phyloP scores from a whole-genome alignment of 495 filamentous ascomycete genomes.

The Glonium stellatum region DNA sequence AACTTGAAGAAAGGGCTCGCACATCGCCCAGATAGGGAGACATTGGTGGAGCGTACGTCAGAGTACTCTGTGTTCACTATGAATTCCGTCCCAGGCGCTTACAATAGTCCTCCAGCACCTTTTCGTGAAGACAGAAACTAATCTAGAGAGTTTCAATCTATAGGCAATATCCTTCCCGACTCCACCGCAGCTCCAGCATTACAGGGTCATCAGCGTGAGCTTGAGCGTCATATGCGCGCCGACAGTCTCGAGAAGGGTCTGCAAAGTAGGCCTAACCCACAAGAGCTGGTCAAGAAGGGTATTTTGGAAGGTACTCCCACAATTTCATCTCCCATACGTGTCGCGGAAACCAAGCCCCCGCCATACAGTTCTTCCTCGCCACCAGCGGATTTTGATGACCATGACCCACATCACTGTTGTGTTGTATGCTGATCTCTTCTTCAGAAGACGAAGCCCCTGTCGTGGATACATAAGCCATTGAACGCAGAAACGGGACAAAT shows the following conservation, averaged over 20 bases:
- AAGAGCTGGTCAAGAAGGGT: constrained; percentile 68
- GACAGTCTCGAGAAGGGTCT: constrained; percentile 80
- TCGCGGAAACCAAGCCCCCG: background rate
- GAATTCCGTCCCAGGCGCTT: background rate
- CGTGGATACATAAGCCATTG: constrained; percentile 9
- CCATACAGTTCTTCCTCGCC: background rate
- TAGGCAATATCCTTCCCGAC: constrained; percentile 77
- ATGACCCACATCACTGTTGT: background rate
- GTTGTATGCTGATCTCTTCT: too few relatives aligned
- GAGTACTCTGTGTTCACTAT: constrained; percentile 3
- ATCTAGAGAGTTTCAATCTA: background rate
- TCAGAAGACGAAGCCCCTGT: constrained; percentile 20
- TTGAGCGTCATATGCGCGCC: constrained; percentile 77
- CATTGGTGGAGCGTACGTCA: constrained; percentile 64
- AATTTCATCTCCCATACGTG: background rate
- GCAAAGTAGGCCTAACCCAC: constrained; percentile 63
- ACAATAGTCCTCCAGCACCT: too few relatives aligned
- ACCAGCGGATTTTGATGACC: background rate
- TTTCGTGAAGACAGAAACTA: background rate
- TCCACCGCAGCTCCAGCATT: constrained; percentile 67
- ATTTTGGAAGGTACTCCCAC: constrained; percentile 41
- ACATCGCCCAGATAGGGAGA: constrained; percentile 56
- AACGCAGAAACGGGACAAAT: background rate
- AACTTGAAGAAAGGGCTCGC: constrained; percentile 60
- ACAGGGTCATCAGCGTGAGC: constrained; percentile 68